These are phyloP conservation scores for Carex littledalei DNA, from an alignment of 176 grass and related monocot genomes.

Conservation along the genomic window DNA sequence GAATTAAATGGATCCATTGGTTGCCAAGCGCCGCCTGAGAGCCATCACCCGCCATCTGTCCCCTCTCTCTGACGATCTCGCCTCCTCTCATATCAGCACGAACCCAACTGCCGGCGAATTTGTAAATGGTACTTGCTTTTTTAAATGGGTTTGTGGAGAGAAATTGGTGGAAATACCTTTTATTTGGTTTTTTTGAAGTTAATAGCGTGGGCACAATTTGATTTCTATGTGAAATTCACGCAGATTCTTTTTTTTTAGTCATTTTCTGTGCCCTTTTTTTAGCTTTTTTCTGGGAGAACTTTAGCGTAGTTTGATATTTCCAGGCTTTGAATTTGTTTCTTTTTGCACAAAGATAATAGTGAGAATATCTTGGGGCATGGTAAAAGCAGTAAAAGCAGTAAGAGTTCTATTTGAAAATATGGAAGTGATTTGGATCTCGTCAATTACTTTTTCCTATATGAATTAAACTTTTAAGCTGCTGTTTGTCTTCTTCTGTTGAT, in stretches of 20 bases:
- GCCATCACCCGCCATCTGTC: constrained; percentile 54
- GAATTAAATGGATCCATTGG: constrained; percentile 35
- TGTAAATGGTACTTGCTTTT: constrained; percentile 38
- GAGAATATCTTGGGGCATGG: background rate
- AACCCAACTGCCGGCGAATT: constrained; percentile 63
- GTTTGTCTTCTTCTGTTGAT: background rate
- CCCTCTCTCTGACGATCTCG: background rate
- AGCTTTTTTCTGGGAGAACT: background rate
- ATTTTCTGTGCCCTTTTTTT: background rate
- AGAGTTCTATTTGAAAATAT: background rate
- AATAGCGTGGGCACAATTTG: background rate
- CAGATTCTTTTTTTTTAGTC: background rate
- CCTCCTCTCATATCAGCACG: constrained; percentile 11
- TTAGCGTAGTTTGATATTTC: background rate
- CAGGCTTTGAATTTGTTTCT: background rate
- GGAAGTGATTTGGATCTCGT: background rate
- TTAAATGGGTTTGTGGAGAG: background rate
- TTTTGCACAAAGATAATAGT: background rate
- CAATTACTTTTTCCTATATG: background rate
- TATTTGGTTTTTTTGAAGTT: background rate
- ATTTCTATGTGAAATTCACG: background rate
- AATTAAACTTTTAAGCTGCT: background rate
- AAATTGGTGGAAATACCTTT: background rate
- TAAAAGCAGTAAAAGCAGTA: background rate
- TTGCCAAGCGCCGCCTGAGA: constrained; percentile 47